These are phyloP conservation scores for Pinguiococcus pyrenoidosus DNA, from an alignment of 108 stramenopile genomes.

Conservation along the genomic window DNA sequence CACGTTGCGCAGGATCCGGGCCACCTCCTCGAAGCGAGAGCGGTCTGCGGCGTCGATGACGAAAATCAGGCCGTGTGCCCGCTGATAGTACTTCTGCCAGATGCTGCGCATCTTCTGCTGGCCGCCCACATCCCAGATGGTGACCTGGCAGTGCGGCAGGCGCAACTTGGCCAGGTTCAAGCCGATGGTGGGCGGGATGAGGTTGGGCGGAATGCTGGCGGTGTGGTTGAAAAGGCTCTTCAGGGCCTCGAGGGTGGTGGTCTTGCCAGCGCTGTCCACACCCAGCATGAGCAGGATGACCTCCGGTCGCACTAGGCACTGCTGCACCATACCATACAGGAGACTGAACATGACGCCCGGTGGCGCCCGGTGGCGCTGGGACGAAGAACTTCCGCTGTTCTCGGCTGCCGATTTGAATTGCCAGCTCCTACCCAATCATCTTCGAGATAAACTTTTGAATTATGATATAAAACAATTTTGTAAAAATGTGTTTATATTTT, in stretches of 20 bases:
- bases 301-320: too few relatives aligned
- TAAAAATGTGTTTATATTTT: too few relatives aligned
- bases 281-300: slow-evolving; percentile 40
- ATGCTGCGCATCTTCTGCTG: slow-evolving; percentile 31
- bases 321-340: too few relatives aligned
- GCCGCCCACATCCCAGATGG: slow-evolving; percentile 46
- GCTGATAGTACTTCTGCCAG: slow-evolving; percentile 45
- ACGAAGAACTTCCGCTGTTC: too few relatives aligned
- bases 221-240: slow-evolving; percentile 24
- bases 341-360: too few relatives aligned
- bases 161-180: slow-evolving; percentile 40
- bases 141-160: slow-evolving; percentile 27
- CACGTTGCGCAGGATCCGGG: slow-evolving; percentile 27
- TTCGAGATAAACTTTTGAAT: too few relatives aligned
- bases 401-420: too few relatives aligned
- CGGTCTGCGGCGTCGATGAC: slow-evolving; percentile 43
- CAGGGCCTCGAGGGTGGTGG: slow-evolving; percentile 37
- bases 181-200: slow-evolving; percentile 42
- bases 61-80: slow-evolving; percentile 39
- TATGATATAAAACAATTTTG: too few relatives aligned
- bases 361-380: too few relatives aligned
- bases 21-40: slow-evolving; percentile 36
- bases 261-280: slow-evolving; percentile 44
- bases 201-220: slow-evolving; percentile 32
- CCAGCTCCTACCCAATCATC: too few relatives aligned